Conservation (phyloP, 148 eudicot species). For the Talinum fruticosum region DNA sequence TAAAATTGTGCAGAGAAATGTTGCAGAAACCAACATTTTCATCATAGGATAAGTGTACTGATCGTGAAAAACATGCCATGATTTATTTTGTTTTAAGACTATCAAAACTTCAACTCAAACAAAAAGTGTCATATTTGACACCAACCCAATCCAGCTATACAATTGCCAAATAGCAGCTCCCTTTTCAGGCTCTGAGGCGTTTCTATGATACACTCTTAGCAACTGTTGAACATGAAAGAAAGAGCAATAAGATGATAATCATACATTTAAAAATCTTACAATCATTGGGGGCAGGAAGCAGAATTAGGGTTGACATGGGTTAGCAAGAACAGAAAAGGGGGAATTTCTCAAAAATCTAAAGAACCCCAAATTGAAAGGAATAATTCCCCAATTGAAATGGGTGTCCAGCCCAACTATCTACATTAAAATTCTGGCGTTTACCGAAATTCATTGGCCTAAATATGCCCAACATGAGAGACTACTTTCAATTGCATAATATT, state of each 20-base stretch:
- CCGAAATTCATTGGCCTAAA: not conserved
- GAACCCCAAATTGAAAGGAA: not conserved
- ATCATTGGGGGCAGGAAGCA: no score
- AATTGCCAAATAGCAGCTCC: constrained; percentile 13
- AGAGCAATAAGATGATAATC: not conserved
- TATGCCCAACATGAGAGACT: not conserved
- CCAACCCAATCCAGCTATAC: constrained; percentile 11
- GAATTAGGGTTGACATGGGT: no score
- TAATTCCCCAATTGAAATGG: not conserved
- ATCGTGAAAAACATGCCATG: constrained; percentile 35
- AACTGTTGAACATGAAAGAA: constrained; percentile 15
- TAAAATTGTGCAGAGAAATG: constrained; percentile 20
- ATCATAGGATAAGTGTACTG: constrained; percentile 42
- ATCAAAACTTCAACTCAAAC: constrained; percentile 13
- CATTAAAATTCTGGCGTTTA: not conserved
- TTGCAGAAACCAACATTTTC: constrained; percentile 28
- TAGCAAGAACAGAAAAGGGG: not conserved
- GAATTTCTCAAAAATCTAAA: not conserved
- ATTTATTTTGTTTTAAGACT: not conserved
- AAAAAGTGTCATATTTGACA: constrained; percentile 15
- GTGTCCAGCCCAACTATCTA: not conserved
- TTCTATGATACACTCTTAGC: not conserved
- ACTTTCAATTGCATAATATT: not conserved
- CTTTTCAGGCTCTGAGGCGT: not conserved
- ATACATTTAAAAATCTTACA: not conserved